Base-by-base conservation (phyloP, 2,329 filamentous ascomycete species). In the Ambrosiella cleistominuta region DNA sequence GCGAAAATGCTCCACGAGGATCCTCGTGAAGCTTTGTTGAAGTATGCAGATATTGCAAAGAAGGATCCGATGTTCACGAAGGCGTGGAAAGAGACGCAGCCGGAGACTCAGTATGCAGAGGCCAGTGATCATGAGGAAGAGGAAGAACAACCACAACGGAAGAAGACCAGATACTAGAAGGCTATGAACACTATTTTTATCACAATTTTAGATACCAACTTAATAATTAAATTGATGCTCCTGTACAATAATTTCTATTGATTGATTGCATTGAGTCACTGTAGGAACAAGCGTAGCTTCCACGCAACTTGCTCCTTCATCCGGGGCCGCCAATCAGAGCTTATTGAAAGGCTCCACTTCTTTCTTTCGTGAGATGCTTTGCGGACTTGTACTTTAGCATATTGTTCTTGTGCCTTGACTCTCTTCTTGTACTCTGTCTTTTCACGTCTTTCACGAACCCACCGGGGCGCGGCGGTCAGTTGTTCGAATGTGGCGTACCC, bases 1-100 rank as follows among this genome's bases (percentile, higher is more conserved):
- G 91, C 88, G 62, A 83, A 81, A 62, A 95, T 98, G 88, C 77
- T 95, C 53, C 90, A 98, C 69, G 93, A 98, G 69, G 93, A 98
- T 72, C 93, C 93, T 0, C 77, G 93, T 62, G 93, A 95, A 70
- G 93, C 93, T 51, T 72, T 98, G 66, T 72, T 98, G 61, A 96
- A 94, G 72, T 98, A 97, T 74, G 91, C 89, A 42, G 88, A 95
- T 58, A 84, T 94, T 67, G 89, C 90, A 11, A 82, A 95, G 70
- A 91, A 88, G 67, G 90, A 97, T 67, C 91, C 90, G 0, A 78
- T 95, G 65, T 98, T 97, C 67, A 98, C 93, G 37, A 88, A 86
- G 64, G 93, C 90, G 13, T 98, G 89, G 86, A 86, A 85, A 66
- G 78, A 85, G 64, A 97, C 89, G 42, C 91, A 97, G 71, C 93